phyloP scores from a whole-genome alignment of 176 grass and related monocot species.

The Guadua angustifolia region DNA sequence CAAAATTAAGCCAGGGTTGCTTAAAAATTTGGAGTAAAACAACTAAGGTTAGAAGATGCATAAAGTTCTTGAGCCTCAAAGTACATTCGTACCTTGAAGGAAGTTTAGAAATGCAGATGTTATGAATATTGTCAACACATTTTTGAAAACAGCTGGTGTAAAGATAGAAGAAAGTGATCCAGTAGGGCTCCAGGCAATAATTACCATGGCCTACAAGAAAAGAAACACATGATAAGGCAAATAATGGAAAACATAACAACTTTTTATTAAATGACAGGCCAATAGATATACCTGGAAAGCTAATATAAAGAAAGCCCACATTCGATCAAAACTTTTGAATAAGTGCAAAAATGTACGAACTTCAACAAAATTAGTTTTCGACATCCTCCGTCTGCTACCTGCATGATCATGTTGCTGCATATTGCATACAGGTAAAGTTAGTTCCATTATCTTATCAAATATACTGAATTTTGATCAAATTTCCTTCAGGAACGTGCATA shows the following conservation, averaged over 20 bases:
- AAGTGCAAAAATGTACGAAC: conserved; percentile 95
- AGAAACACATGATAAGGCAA: conserved; percentile 30
- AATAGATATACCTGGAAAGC: conserved; percentile 75
- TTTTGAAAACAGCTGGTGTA: conserved; percentile 74
- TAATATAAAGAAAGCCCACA: conserved; percentile 97
- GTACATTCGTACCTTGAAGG: conserved; percentile 69
- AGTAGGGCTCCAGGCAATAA: conserved; percentile 88
- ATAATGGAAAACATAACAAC: conserved; percentile 30
- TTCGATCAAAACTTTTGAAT: conserved; percentile 95
- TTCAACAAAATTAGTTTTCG: conserved; percentile 99
- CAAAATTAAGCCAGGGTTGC: not conserved
- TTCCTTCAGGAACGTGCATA: conserved; percentile 10
- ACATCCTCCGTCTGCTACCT: conserved; percentile 43
- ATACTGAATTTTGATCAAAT: conserved; percentile 28
- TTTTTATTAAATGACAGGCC: conserved; percentile 1
- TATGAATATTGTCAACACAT: conserved; percentile 91
- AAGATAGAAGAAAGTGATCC: conserved; percentile 66
- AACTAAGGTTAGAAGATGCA: no score
- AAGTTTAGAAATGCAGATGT: conserved; percentile 92
- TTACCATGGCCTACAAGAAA: conserved; percentile 85
- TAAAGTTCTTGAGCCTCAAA: not conserved
- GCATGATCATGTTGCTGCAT: conserved; percentile 49
- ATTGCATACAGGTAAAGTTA: conserved; percentile 36
- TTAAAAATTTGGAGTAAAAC: conserved; percentile 20
- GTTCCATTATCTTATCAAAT: conserved; percentile 13